phyloP scores from a whole-genome alignment of 805 yeast genomes.

The Candida loeiensis region DNA sequence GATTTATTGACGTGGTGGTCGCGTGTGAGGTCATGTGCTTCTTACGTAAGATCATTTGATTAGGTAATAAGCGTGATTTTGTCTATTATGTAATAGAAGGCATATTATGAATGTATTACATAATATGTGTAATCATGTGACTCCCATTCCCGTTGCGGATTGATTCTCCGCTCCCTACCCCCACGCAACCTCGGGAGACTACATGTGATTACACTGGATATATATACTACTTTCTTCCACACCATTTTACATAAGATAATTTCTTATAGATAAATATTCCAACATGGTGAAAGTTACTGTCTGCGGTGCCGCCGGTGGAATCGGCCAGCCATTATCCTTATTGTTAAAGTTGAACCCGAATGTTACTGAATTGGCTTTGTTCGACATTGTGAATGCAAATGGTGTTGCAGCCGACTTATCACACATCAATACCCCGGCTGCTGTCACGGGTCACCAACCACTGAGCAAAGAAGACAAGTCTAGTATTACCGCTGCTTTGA shows the following conservation, averaged over 20 bases:
- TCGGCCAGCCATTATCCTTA: slow-evolving; percentile 46
- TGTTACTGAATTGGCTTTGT: slow-evolving; percentile 38
- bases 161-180: neutral
- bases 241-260: neutral
- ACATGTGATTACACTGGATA: neutral
- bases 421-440: slow-evolving; percentile 40
- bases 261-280: neutral
- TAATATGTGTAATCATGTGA: neutral
- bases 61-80: neutral
- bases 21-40: neutral
- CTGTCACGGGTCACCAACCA: slow-evolving; percentile 41
- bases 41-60: neutral
- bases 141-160: neutral
- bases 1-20: neutral
- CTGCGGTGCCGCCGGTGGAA: slow-evolving; percentile 49
- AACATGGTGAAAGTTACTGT: slow-evolving; percentile 47
- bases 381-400: slow-evolving; percentile 42
- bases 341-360: slow-evolving; percentile 38
- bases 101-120: neutral
- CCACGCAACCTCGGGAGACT: neutral
- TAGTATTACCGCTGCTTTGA: slow-evolving; percentile 36
- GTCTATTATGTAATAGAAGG: neutral
- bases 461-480: slow-evolving; percentile 33
- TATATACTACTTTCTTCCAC: neutral
- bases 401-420: slow-evolving; percentile 48